Percentiles rank a stretch among this genome's conserved stretches.
phyloP scores from a whole-genome alignment of 192 early-diverging fungal species.

The Entomortierella chlamydospora region DNA sequence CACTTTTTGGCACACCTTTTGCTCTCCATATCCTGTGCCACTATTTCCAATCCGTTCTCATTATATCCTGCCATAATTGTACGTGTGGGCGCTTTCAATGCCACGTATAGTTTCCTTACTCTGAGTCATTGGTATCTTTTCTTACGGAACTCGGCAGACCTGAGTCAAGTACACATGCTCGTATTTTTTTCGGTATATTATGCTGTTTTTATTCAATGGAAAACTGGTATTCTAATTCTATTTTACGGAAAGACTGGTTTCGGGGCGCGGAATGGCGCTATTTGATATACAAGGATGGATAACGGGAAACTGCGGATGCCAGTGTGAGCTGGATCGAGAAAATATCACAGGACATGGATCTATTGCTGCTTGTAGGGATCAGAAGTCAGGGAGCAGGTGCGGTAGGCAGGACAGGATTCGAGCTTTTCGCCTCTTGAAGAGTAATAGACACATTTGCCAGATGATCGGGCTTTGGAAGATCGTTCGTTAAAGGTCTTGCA shows the following conservation, averaged over 20 bases:
- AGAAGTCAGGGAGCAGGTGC: constrained; percentile 20
- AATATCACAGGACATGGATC: neutral
- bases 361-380: neutral
- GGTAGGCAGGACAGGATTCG: constrained; percentile 33
- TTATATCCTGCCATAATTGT: constrained; percentile 18
- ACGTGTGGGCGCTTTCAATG: neutral
- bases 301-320: neutral
- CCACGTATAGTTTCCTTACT: constrained; percentile 10
- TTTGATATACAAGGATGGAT: too few species aligned
- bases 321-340: neutral
- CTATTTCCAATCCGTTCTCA: neutral
- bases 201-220: constrained; percentile 2
- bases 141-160: neutral
- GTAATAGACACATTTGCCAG: constrained; percentile 72
- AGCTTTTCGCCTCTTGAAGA: constrained; percentile 60
- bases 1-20: neutral
- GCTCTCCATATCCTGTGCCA: neutral
- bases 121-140: constrained; percentile 16
- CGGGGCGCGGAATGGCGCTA: too few species aligned
- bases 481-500: constrained; percentile 88
- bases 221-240: neutral
- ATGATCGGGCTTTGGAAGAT: constrained; percentile 72
- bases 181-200: constrained; percentile 5
- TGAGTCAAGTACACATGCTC: constrained; percentile 9
- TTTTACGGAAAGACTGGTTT: neutral